Evolutionary conservation across 164 flowering plant genomes (phyloP), one percentile per base, ranked within the genome.

Genomic region (Liriodendron chinense): DNA sequence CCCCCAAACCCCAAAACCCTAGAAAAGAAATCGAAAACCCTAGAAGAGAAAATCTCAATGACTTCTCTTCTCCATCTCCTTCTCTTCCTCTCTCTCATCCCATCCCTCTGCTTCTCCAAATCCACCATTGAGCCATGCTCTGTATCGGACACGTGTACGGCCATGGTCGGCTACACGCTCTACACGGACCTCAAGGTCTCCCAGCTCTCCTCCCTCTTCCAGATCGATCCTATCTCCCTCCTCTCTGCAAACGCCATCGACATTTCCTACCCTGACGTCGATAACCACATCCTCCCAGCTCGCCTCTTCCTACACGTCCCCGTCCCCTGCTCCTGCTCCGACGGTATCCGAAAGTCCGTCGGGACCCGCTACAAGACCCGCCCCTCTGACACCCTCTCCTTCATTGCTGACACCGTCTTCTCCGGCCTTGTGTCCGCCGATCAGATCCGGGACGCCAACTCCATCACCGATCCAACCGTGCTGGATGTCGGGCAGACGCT

Each of bases 51-150:
- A 25, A 7, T 24, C 47, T 43, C 69, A 18, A 67, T 67, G 69
- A 4, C 69, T 18, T 34, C 74, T 9, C 23, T 26, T 20, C 65
- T 57, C 20, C 4, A 34, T 3, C 75, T n/a, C 47, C 9, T 22
- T 18, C 53, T 69, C 65, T 59, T 22, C 64, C 2, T 72, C 74
- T 63, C 66, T 72, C 61, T 64, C 24, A 1, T 80, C 43, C 9
- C 80, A 73, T 18, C 68, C 70, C 4, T 73, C 59, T 22, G 73
- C 14, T 13, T 78, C 53, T 70, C 20, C 56, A 96, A 94, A 75
- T 96, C 99, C 61, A 96, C 97, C 24, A 96, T 96, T 47, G 99
- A 96, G 78, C 99, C 99, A n/a, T 94, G 99, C 72, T 84, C 91
- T 23, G 83, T 79, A 86, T 81, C 91, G 57, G 91, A 91, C 72